phyloP scores from a whole-genome alignment of 2,329 filamentous ascomycete species.

The Lecanicillium sp. region DNA sequence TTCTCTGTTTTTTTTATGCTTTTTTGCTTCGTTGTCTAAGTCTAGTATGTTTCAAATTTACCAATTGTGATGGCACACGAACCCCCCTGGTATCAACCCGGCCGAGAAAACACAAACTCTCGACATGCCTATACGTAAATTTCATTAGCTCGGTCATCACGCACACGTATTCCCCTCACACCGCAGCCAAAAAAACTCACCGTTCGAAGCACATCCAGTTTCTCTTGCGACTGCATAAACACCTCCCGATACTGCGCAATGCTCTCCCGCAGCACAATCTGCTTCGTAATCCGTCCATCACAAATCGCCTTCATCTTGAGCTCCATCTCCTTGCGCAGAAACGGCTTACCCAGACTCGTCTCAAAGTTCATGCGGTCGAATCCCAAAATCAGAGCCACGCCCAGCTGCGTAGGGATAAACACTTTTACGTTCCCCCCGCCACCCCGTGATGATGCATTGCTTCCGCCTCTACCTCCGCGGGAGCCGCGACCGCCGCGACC shows the following conservation, averaged over 20 bases:
- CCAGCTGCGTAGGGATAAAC: constrained; percentile 87
- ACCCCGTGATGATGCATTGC: constrained; percentile 33
- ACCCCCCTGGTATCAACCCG: background rate
- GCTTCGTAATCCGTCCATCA: constrained; percentile 69
- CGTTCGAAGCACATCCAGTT: constrained; percentile 57
- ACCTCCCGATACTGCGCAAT: constrained; percentile 80
- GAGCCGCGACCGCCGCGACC: constrained; percentile 22
- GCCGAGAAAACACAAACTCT: constrained; percentile 26
- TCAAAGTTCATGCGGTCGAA: constrained; percentile 94
- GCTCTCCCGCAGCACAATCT: constrained; percentile 71
- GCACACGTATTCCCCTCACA: constrained; percentile 1
- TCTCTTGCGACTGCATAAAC: constrained; percentile 72
- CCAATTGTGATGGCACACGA: background rate
- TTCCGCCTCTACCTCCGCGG: constrained; percentile 31
- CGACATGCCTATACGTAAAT: constrained; percentile 23
- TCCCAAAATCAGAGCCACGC: constrained; percentile 84
- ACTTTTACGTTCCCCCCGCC: constrained; percentile 57
- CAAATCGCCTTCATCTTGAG: constrained; percentile 95
- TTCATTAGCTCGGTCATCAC: background rate
- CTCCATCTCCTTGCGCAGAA: constrained; percentile 96
- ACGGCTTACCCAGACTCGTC: constrained; percentile 88
- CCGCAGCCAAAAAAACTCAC: constrained; percentile 47
- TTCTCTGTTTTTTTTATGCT: too few species aligned
- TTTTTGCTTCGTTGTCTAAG: too few species aligned
- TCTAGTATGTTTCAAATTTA: too few species aligned